phyloP scores from a whole-genome alignment of 768 basidiomycete species.

The Xanthoconium purpureum region DNA sequence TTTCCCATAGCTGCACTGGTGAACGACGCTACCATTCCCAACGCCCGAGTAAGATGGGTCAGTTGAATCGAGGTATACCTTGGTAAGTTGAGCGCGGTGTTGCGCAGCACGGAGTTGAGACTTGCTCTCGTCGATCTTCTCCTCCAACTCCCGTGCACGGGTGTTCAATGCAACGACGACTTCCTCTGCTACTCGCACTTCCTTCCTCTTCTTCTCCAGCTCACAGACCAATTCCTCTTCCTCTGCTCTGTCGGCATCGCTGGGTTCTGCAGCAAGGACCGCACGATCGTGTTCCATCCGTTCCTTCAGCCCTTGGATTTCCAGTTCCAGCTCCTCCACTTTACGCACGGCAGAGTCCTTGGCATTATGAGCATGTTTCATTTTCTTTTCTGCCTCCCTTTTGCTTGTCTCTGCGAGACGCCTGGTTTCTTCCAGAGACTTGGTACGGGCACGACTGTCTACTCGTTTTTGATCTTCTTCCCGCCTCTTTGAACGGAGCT shows the following conservation, averaged over 20 bases:
- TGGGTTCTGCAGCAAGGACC: constrained; percentile 44
- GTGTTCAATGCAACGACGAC: constrained; percentile 57
- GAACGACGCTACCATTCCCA: constrained; percentile 5
- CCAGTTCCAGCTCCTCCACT: constrained; percentile 57
- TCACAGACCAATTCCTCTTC: constrained; percentile 44
- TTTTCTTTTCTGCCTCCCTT: constrained; percentile 85
- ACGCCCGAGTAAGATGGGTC: constrained; percentile 5
- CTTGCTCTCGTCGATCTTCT: constrained; percentile 60
- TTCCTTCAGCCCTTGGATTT: constrained; percentile 55
- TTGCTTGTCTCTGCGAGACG: constrained; percentile 76
- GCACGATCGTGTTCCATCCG: constrained; percentile 55
- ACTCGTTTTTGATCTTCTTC: constrained; percentile 76
- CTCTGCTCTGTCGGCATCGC: constrained; percentile 41
- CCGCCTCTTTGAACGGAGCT: constrained; percentile 69
- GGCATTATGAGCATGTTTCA: constrained; percentile 63
- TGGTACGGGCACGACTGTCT: constrained; percentile 82
- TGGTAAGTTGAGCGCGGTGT: constrained; percentile 51
- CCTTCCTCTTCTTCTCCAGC: constrained; percentile 55
- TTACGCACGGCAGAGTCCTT: constrained; percentile 61
- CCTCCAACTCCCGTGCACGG: constrained; percentile 73
- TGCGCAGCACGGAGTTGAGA: constrained; percentile 56
- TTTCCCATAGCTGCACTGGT: constrained; percentile 11
- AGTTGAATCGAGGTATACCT: constrained; percentile 31
- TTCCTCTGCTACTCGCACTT: constrained; percentile 60
- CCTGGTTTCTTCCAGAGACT: constrained; percentile 81